Base-by-base conservation (phyloP, 2,329 filamentous ascomycete species). In the Colletotrichum ledebouriae region DNA sequence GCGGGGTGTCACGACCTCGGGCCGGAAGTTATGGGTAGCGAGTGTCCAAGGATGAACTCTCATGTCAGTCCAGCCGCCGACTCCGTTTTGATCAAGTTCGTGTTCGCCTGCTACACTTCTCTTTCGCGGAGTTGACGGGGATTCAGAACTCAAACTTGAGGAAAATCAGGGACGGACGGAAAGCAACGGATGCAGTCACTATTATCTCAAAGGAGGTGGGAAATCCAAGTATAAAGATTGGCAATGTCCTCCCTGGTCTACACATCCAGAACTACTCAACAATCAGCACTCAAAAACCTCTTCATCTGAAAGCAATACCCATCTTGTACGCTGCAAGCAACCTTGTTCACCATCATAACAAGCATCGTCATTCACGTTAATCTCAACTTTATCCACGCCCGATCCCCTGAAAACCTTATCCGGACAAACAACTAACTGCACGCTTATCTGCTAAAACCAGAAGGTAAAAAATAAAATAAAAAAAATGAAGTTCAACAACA, bases 341-440 rank as follows among this genome's bases (percentile, higher is more conserved):
- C 49, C 29, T 9, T 52, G 33, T 15, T 17, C 42, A 13, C 17
- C 33, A 29, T 52, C 49, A 52, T 12, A 44, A 46, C 55, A 58
- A 20, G 22, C 39, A 44, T 46, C 55, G 22, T 58, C 41, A 12
- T 44, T 58, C 39, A 41, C 55, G 39, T 41, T 2, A 58, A 58
- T 46, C 55, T 46, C 37, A 46, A 46, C 39, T 58, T 29, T 58
- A 44, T 46, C 25, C 41, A 44, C 20, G 55, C 56, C 42, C 29
- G 10, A 47, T 59, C 46, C 56, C 56, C 56, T 42, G 56, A 47
- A 59, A 59, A 47, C 42, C 29, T 15, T 37, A 59, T 47, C 25
- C 56, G 25, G 25, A 47, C 56, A 59, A 17, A 1, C 2, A 17
- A 17, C 17, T 17, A 17, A 49, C 25, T 10, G 55, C 55, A 44